Conservation (phyloP, 176 grass and related monocot genomes). For the Aegilops sharonensis region DNA sequence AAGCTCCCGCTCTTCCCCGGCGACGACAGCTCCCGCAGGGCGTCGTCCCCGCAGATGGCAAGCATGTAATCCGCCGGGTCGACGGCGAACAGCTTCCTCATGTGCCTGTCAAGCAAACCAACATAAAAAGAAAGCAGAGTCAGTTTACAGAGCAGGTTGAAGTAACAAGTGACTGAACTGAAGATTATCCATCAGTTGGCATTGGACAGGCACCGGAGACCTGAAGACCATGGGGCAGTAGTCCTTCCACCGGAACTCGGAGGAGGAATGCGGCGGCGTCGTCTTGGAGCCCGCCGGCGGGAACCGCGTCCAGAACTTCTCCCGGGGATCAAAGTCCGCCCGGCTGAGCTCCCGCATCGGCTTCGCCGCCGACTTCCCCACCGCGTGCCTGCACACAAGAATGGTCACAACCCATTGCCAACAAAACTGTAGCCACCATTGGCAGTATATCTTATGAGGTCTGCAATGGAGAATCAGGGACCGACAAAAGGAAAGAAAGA, state of each 20-base stretch:
- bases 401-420: background rate
- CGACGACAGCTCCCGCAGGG: slow-evolving; percentile 62
- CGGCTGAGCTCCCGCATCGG: slow-evolving; percentile 20
- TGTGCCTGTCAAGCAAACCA: slow-evolving; percentile 19
- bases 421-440: too few species aligned
- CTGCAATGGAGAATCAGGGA: too few species aligned
- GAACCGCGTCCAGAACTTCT: slow-evolving; percentile 58
- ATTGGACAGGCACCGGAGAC: slow-evolving; percentile 4
- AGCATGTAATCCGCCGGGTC: slow-evolving; percentile 75
- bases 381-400: slow-evolving; percentile 28
- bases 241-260: slow-evolving; percentile 57
- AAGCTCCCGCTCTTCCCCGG: slow-evolving; percentile 83
- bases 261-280: slow-evolving; percentile 42
- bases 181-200: background rate
- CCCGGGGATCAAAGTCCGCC: slow-evolving; percentile 41
- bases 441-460: too few species aligned
- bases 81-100: slow-evolving; percentile 69
- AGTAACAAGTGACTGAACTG: too few species aligned
- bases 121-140: too few species aligned
- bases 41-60: slow-evolving; percentile 66
- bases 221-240: slow-evolving; percentile 63
- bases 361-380: slow-evolving; percentile 34
- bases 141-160: too few species aligned
- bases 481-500: too few species aligned
- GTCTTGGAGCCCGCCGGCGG: slow-evolving; percentile 42